These are phyloP conservation scores for Fraxinus anomala DNA, from an alignment of 257 asterid genomes.

Conservation along the genomic window DNA sequence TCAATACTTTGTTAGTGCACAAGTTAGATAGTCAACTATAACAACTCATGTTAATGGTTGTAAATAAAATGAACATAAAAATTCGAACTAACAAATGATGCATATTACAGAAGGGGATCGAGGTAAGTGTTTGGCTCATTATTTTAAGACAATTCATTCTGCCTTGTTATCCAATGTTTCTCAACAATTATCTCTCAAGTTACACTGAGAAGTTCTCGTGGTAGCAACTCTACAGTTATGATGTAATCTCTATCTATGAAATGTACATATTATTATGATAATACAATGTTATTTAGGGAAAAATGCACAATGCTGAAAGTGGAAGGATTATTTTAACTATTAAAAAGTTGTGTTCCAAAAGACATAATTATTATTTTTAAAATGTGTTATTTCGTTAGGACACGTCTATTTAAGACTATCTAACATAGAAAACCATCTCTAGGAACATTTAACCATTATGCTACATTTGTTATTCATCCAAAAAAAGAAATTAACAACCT, in stretches of 20 bases:
- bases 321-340: not conserved
- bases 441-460: not conserved
- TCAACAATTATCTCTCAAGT: not conserved
- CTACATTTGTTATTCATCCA: not conserved
- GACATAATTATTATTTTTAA: too few relatives aligned
- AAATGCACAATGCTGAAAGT: not conserved
- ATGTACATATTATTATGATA: not conserved
- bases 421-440: not conserved
- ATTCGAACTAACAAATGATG: not conserved
- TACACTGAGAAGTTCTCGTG: not conserved
- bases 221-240: not conserved
- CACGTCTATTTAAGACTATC: not conserved
- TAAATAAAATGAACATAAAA: not conserved
- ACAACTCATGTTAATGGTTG: not conserved
- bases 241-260: not conserved
- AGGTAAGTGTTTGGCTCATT: not conserved
- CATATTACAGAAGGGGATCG: not conserved
- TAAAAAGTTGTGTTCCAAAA: not conserved
- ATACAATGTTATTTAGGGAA: not conserved
- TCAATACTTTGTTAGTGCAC: not conserved
- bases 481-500: not conserved
- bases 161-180: not conserved
- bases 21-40: not conserved
- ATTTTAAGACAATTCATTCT: not conserved
- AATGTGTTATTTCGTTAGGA: not conserved